Evolutionary conservation across 805 yeast genomes (phyloP), one percentile per base, ranked within the genome.

Genomic region (Candida sonorensis): DNA sequence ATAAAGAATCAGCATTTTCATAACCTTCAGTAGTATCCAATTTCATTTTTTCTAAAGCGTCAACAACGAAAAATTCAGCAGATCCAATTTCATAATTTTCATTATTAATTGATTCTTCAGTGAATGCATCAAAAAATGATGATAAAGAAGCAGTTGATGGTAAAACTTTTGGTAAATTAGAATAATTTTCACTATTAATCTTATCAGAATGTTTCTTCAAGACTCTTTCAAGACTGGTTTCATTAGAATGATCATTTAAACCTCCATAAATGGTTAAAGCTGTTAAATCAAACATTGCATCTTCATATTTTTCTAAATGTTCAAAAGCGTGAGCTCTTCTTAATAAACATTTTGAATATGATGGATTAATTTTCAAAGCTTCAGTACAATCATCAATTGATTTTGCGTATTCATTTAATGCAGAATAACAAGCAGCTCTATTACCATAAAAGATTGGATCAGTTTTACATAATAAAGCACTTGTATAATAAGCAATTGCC

Each of bases 271-370:
- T 73, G 30, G 95, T 79, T 48, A 88, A 72, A 3, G 94, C 87
- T 33, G 97, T 88, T 57, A 83, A 72, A 61, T 92, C 98, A 59
- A 80, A 77, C 75, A 86, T 79, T 27, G 98, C 88, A 37, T 88
- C 94, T 28, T 76, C 73, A 60, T 72, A 87, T 43, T 71, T 66
- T 48, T 76, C 94, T 41, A 86, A 60, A 44, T 75, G 72, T 64
- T 92, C 98, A 57, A 81, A 81, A 20, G 97, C 94, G 45, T 80
- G 75, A 21, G 96, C 96, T 61, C 98, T 81, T 63, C 99, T 85
- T 50, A 85, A 66, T 41, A 87, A 67, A 60, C 97, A 92, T 66
- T 92, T 92, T 50, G 84, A 66, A 63, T 92, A 90, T 55, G 82
- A 90, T 10, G 95, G 95, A 57, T 86, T 82, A 50, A 90, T 64